Conservation (phyloP, 78 protist species). For the Tieghemostelium lacteum region DNA sequence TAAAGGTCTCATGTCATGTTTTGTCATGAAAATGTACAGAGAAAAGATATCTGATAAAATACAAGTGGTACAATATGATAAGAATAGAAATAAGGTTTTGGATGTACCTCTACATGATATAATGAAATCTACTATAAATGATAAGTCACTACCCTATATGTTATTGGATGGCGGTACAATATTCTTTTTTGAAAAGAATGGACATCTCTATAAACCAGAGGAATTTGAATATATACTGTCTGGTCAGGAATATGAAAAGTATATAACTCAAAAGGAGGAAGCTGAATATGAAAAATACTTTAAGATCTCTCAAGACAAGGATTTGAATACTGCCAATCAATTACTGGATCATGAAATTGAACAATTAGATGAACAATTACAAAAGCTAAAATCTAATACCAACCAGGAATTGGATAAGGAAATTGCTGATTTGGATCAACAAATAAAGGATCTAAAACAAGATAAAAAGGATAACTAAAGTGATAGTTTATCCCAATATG, state of each 20-base stretch:
- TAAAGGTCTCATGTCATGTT: background rate
- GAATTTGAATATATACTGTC: slow-evolving; percentile 26
- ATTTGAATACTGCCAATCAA: background rate
- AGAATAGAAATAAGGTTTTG: background rate
- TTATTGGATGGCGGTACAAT: slow-evolving; percentile 6
- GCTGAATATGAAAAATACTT: slow-evolving; percentile 38
- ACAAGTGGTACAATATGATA: slow-evolving; percentile 5
- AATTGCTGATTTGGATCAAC: background rate
- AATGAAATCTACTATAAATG: background rate
- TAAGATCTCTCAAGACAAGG: background rate
- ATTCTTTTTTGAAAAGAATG: slow-evolving; percentile 45
- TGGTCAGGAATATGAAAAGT: slow-evolving; percentile 34
- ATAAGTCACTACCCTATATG: slow-evolving; percentile 8
- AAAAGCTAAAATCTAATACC: background rate
- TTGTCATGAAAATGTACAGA: slow-evolving; percentile 15
- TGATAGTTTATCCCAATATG: background rate
- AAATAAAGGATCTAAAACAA: background rate
- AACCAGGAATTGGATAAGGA: background rate
- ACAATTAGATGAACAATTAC: background rate
- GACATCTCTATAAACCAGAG: slow-evolving; percentile 2
- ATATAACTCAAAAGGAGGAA: slow-evolving; percentile 5
- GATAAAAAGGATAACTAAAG: background rate
- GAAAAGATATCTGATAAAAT: slow-evolving; percentile 8
- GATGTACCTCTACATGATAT: slow-evolving; percentile 38
- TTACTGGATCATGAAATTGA: slow-evolving; percentile 7